Conservation (phyloP, 2,329 filamentous ascomycete genomes). For the Paraphaeosphaeria minitans region DNA sequence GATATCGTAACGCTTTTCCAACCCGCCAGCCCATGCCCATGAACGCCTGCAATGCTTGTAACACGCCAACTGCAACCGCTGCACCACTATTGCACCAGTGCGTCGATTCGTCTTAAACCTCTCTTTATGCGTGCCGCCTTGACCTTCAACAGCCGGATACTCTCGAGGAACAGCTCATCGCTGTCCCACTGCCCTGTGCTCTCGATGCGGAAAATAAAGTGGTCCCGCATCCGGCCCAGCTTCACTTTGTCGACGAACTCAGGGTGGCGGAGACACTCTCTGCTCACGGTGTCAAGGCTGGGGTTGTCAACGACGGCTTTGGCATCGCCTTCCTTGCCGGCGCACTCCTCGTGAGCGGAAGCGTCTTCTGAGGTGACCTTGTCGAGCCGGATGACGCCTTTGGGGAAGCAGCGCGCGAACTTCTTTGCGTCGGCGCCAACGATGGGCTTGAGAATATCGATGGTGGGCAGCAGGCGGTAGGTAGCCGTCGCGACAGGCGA, state of each 20-base stretch:
- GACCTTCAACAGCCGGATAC: conserved; percentile 79
- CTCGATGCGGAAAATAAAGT: conserved; percentile 97
- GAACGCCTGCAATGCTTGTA: conserved; percentile 22
- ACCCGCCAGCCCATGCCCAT: not conserved
- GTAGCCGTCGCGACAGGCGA: conserved; percentile 93
- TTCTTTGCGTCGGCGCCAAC: conserved; percentile 85
- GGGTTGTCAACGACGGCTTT: conserved; percentile 88
- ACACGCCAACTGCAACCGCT: not conserved
- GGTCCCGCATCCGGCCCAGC: conserved; percentile 85
- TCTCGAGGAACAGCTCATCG: conserved; percentile 90
- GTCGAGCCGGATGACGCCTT: conserved; percentile 83
- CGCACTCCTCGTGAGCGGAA: conserved; percentile 64
- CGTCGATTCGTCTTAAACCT: conserved; percentile 57
- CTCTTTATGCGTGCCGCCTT: conserved; percentile 79
- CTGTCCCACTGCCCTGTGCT: conserved; percentile 95
- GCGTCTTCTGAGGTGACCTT: conserved; percentile 72
- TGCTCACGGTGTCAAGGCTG: conserved; percentile 93
- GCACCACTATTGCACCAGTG: conserved; percentile 7
- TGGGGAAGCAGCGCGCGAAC: conserved; percentile 86
- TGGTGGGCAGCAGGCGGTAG: conserved; percentile 88
- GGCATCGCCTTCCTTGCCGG: conserved; percentile 73
- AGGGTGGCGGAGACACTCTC: conserved; percentile 86
- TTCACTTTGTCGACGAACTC: conserved; percentile 97
- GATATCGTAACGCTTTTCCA: conserved; percentile 10
- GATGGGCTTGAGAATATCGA: conserved; percentile 83